Base-by-base conservation (phyloP, 2,329 filamentous ascomycete species). In the Pestalotiopsis sp. region DNA sequence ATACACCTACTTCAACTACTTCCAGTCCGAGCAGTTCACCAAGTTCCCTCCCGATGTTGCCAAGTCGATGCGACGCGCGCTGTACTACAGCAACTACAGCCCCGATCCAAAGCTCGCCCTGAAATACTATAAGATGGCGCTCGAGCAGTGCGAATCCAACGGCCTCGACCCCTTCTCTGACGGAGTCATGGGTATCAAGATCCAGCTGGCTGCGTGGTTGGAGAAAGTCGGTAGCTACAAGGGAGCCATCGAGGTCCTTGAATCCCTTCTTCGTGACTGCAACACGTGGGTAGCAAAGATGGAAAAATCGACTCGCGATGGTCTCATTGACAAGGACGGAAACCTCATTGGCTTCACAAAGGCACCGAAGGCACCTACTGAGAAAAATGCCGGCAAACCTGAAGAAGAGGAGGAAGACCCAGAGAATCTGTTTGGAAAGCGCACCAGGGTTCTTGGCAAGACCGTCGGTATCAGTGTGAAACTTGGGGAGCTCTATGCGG, bases 161-260 rank as follows among this genome's bases (percentile, higher is more conserved):
- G 90, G 90, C 0, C 88, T 99, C 83, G 94, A 98, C 77, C 93
- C 93, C 0, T 97, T 95, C 78, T 95, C 93, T 3, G 93, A 98
- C 74, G 95, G 98, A 78, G 91, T 98, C 41, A 86, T 98, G 73
- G 96, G 96, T 9, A 90, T 98, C 66, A 93, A 94, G 76, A 91
- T 98, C 64, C 90, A 95, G 77, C 85, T 97, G 9, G 90, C 93
- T 1, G 86, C 87, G 11, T 90, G 97, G 85, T 86, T 97, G 71
- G 93, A 98, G 80, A 91, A 92, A 76, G 88, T 93, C 17, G 86
- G 90, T 39, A 88, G 92, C 74, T 90, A 90, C 75, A 85, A 88
- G 25, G 88, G 90, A 68, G 90, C 94, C 0, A 90, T 93, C 68
- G 88, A 93, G 64, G 90, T 97, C 3, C 82, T 98, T 39, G 93